Base-by-base conservation (phyloP, 495 filamentous ascomycete species). In the Letharia lupina region DNA sequence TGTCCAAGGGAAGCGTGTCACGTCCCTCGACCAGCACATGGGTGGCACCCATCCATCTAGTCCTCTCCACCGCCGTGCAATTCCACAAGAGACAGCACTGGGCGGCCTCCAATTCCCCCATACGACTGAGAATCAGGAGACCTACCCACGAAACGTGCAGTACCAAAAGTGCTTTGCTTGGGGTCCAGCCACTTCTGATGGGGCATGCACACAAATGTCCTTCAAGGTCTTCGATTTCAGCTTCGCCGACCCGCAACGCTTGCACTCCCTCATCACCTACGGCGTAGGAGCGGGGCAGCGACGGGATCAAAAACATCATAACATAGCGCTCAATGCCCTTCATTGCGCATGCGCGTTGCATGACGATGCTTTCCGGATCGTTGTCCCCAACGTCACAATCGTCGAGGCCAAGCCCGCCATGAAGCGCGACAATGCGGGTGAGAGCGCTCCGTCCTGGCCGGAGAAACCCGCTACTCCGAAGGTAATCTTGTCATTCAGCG, bases 221-320 rank as follows among this genome's bases (percentile, higher is more conserved):
- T 39, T 54, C 60, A 45, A 41, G 23, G 50, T 64, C 28, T 54
- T 69, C 45, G 64, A 69, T 57, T 47, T 67, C 39, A 61, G 68
- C 52, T 69, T 62, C 64, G 65, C 54, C 3, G 68, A 64, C 28
- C 52, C 63, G 31, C 44, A 50, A 37, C 50, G 58, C 23, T 23
- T 56, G 60, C 35, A 31, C 23, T 61, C 15, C 31, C 9, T 20
- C 45, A 15, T 6, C 23, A 10, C 31, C 23, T 28, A n/a, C 28
- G 31, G 52, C 37, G 37, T 48, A 45, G 39, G 18, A 35, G 20
- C 15, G 1, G 20, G 54, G 15, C 28, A 20, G 54, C 33, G 16
- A 33, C 31, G 7, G 2, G 3, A 3, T 37, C 1, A 37, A 37
- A 8, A 8, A 0, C 7, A 0, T 15, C 54, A 57, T 5, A 57